Base-by-base conservation (phyloP, 2,329 filamentous ascomycete species). In the Daldinia sp. region DNA sequence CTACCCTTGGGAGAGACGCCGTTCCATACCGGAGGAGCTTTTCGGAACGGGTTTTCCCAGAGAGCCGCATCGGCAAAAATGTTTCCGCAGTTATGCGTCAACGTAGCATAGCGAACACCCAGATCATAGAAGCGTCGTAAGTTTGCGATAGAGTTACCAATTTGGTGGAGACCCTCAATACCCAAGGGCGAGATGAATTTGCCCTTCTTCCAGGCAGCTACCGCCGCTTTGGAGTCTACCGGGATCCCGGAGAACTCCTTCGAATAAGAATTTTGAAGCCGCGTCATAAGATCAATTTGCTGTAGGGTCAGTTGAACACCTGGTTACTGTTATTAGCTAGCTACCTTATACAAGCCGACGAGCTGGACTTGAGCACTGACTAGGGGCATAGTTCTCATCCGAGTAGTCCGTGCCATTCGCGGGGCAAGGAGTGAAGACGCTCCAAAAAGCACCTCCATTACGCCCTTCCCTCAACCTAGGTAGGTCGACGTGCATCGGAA, bases 11-110 rank as follows among this genome's bases (percentile, higher is more conserved):
- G 80, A 61, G 90, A 94, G 1, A 98, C 82, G 1, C 94, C 94
- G 53, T 84, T 80, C 86, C 89, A 91, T 58, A 84, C 79, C 0
- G 90, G 86, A 53, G 84, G 76, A 61, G 85, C 81, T 76, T 80
- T 77, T 68, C 78, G 73, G 11, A 80, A 69, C 1, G 85, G 83
- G 27, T 79, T 75, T 64, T 90, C 81, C 69, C 82, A 81, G 4
- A 95, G 77, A 2, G 94, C 94, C 3, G 93, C 91, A 75, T 97
- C 94, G 49, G 93, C 93, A 76, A 91, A 97, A 50, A 82, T 85
- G 78, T 97, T 98, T 77, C 96, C 92, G 78, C 94, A 97, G 76
- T 96, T 96, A 81, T 96, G 94, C 1, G 92, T 97, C 13, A 98
- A 80, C 0, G 94, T 97, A 15, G 90, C 89, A 72, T 97, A 97